Conservation (phyloP, 1,139 yeast genomes). For the Pneumocystis jirovecii region DNA sequence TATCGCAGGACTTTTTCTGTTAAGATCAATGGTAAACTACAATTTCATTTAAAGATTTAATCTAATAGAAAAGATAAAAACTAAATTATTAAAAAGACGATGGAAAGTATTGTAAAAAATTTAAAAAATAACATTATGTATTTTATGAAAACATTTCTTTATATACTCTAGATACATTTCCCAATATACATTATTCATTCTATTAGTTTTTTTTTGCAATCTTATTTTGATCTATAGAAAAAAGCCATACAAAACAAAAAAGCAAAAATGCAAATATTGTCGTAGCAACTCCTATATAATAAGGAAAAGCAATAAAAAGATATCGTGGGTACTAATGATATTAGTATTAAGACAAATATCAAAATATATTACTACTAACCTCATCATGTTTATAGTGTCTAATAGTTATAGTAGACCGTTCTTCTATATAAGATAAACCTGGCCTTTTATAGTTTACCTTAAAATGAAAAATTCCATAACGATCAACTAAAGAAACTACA, state of each 20-base stretch:
- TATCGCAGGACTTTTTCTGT: slow-evolving; percentile 31
- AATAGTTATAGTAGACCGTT: slow-evolving; percentile 60
- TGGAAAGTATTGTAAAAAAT: background rate
- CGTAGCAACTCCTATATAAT: slow-evolving; percentile 51
- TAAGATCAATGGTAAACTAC: slow-evolving; percentile 42
- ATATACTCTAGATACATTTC: too few species aligned
- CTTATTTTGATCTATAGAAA: background rate
- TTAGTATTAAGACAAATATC: background rate
- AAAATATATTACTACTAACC: slow-evolving; percentile 9
- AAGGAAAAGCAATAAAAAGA: slow-evolving; percentile 77
- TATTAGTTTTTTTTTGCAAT: background rate
- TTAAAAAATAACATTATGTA: background rate
- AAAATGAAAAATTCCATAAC: slow-evolving; percentile 92
- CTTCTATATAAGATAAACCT: slow-evolving; percentile 58
- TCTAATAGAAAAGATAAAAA: background rate
- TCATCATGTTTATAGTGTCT: slow-evolving; percentile 95
- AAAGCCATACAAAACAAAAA: slow-evolving; percentile 55
- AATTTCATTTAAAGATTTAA: slow-evolving; percentile 23
- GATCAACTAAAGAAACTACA: slow-evolving; percentile 72
- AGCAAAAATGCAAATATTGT: slow-evolving; percentile 64
- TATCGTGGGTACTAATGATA: slow-evolving; percentile 43
- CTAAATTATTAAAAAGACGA: background rate
- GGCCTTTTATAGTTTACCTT: slow-evolving; percentile 61
- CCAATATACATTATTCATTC: background rate
- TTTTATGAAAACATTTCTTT: background rate